A percentile compares a stretch with the other conserved stretches of the same genome.
phyloP scores from a whole-genome alignment of 2,329 filamentous ascomycete genomes.

The Clathrospora elynae region DNA sequence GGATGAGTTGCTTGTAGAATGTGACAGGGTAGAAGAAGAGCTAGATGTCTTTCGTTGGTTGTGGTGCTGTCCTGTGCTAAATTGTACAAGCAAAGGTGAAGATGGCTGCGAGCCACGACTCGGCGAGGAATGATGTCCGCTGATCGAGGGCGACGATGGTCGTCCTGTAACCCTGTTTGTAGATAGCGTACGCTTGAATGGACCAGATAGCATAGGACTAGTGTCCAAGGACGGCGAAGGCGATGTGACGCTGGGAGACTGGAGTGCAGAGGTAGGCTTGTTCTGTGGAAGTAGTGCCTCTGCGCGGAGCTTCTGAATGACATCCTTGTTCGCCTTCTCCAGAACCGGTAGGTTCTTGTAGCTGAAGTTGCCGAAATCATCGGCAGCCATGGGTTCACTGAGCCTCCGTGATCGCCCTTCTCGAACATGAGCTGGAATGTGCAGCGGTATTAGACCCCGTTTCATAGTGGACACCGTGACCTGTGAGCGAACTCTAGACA shows the following conservation, averaged over 20 bases:
- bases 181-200: conserved; percentile 80
- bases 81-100: conserved; percentile 93
- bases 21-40: conserved; percentile 81
- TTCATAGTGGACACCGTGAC: conserved; percentile 81
- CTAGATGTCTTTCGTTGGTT: conserved; percentile 93
- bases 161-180: conserved; percentile 74
- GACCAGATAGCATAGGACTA: conserved; percentile 79
- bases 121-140: conserved; percentile 83
- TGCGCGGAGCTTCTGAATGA: conserved; percentile 92
- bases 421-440: conserved; percentile 94
- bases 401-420: conserved; percentile 85
- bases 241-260: conserved; percentile 56
- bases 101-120: conserved; percentile 83
- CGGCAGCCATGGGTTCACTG: conserved; percentile 84
- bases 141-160: conserved; percentile 84
- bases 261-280: conserved; percentile 52
- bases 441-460: conserved; percentile 88
- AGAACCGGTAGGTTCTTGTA: conserved; percentile 97
- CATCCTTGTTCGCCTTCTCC: conserved; percentile 98
- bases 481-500: conserved; percentile 86
- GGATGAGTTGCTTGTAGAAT: conserved; percentile 66
- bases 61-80: conserved; percentile 80
- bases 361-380: conserved; percentile 95
- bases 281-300: conserved; percentile 79
- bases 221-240: conserved; percentile 75